These are phyloP conservation scores for Forsythia viridissima DNA, from an alignment of 257 asterid genomes.

Conservation along the genomic window DNA sequence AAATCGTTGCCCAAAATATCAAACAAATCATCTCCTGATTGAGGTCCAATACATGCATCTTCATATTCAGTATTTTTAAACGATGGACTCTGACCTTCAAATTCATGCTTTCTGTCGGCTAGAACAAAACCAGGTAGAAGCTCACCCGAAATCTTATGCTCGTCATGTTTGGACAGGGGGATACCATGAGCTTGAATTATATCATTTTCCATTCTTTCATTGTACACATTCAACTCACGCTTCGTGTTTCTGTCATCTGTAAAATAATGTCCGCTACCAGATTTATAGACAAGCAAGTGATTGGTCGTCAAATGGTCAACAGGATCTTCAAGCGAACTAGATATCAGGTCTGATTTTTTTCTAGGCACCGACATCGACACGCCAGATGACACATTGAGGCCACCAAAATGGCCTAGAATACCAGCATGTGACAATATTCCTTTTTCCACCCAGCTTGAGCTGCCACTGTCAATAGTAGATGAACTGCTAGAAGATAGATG, in stretches of 20 bases:
- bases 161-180: constrained; percentile 27
- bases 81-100: constrained; percentile 27
- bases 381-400: constrained; percentile 18
- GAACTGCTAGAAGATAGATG: constrained; percentile 32
- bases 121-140: constrained; percentile 31
- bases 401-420: constrained; percentile 22
- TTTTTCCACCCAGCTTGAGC: constrained; percentile 30
- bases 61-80: constrained; percentile 23
- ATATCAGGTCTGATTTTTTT: constrained; percentile 23
- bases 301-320: constrained; percentile 27
- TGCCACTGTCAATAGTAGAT: constrained; percentile 20
- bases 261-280: constrained; percentile 22
- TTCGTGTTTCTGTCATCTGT: constrained; percentile 27
- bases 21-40: constrained; percentile 59
- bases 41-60: constrained; percentile 34
- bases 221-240: constrained; percentile 22
- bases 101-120: constrained; percentile 33
- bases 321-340: constrained; percentile 26
- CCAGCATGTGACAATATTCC: constrained; percentile 19
- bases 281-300: constrained; percentile 28
- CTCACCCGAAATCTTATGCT: constrained; percentile 28
- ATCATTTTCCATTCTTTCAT: constrained; percentile 29
- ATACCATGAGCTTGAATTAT: constrained; percentile 33
- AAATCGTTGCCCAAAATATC: constrained; percentile 63
- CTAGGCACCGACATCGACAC: constrained; percentile 26